Evolutionary conservation across 1,284 basidiomycete species (phyloP), one percentile per base, ranked within the genome.

Genomic region (Sporisorium exsertum): DNA sequence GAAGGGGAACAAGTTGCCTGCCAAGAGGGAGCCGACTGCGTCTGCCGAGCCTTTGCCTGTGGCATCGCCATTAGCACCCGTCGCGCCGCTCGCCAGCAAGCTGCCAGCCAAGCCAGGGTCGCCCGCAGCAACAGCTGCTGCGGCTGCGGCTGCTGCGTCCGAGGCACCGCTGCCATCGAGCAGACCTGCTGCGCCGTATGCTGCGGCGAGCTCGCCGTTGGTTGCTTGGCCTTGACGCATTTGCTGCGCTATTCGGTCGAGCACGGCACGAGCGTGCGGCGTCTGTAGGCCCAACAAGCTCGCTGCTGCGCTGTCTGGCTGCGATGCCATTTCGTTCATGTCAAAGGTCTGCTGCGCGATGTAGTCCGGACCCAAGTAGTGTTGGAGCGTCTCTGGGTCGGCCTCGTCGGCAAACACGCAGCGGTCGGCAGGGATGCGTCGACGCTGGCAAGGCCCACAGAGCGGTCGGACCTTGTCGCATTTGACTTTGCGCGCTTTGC

Each of bases 381-480:
- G 74, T 69, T 77, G 65, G 2, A 77, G 52, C 2, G 74, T 72
- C 22, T 77, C 74, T 9, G 74, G 69, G 33, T 77, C 74, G 7
- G 71, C 72, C 24, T 77, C 77, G 37, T 72, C 75, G n/a, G 75
- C 78, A 68, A 79, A 84, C 9, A 78, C 65, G 47, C 82, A 84
- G 16, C 71, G 64, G 29, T 78, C 78, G 16, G 59, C 72, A 3
- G 78, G 70, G n/a, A 83, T 64, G n/a, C 77, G 68, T 27, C 81
- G 77, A 61, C 80, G 79, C 49, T 77, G 77, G 52, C 82, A 84
- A 24, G 79, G 81, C 1, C 82, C 82, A 24, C 82, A 84, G 46
- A 78, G 73, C 1, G 82, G 82, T 5, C 80, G 75, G 33, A 75
- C 77, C 58, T 80, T 78, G 73, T 84, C 82, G 55, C 81, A 83